Evolutionary conservation across 495 filamentous ascomycete species (phyloP).

Genomic region (Aspergillus baeticus): DNA sequence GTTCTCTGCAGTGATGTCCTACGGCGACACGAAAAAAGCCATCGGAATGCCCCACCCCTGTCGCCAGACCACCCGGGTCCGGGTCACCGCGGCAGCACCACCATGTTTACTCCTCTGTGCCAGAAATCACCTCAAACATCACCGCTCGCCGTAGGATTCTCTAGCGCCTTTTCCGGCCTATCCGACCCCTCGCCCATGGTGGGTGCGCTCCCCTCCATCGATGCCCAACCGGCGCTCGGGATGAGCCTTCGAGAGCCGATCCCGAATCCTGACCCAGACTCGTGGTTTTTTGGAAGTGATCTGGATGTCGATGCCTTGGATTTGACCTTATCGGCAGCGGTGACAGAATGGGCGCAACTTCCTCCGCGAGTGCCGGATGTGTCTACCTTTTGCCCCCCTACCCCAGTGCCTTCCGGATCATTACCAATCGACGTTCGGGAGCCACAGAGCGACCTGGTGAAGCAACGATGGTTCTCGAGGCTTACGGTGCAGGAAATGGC

Average conservation of each 20-base stretch:
- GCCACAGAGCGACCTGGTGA: conserved; percentile 11
- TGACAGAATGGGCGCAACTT: conserved; percentile 27
- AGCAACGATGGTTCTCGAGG: conserved; percentile 22
- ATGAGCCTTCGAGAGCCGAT: conserved; percentile 8
- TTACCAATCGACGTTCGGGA: background rate
- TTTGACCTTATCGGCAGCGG: conserved; percentile 21
- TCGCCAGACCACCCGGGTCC: background rate
- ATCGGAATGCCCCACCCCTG: conserved; percentile 1
- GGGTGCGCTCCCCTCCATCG: background rate
- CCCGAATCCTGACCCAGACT: conserved; percentile 9
- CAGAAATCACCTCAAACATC: background rate
- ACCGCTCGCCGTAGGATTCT: background rate
- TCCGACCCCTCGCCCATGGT: background rate
- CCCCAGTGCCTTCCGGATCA: background rate
- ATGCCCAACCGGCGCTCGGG: background rate
- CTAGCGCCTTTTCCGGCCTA: background rate
- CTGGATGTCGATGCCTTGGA: conserved; percentile 29
- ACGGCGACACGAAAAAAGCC: conserved; percentile 24
- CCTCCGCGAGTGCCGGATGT: background rate
- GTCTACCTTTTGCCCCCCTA: too few species aligned
- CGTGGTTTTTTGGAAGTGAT: conserved; percentile 25
- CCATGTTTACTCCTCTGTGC: background rate
- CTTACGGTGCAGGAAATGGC: conserved; percentile 9
- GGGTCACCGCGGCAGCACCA: too few species aligned
- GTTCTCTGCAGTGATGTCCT: conserved; percentile 24